A percentile compares a stretch with the other conserved stretches of the same genome.
Conservation (phyloP, 169 alveolate species). For the Plasmodium coatneyi region DNA sequence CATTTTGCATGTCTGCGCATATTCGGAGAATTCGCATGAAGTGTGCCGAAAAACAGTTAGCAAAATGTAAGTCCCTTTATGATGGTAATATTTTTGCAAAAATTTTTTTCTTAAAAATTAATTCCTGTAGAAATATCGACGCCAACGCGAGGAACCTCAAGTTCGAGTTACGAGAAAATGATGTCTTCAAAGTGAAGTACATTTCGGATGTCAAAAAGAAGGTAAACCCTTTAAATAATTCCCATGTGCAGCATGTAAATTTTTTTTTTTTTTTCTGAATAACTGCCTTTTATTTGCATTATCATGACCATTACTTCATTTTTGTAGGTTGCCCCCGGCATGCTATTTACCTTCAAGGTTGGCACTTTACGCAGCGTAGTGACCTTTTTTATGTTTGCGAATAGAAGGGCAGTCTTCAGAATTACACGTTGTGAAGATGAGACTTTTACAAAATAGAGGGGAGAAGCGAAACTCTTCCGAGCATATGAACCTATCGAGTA, state of each 20-base stretch:
- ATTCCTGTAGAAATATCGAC: slow-evolving; percentile 37
- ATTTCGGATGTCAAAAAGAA: slow-evolving; percentile 55
- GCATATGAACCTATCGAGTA: neutral
- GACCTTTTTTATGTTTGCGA: neutral
- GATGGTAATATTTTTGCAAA: neutral
- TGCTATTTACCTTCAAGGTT: slow-evolving; percentile 67
- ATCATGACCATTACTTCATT: slow-evolving; percentile 4
- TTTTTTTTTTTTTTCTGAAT: neutral
- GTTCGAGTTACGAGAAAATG: slow-evolving; percentile 6
- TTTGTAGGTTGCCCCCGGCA: slow-evolving; percentile 65
- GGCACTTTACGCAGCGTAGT: neutral
- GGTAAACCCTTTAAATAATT: slow-evolving; percentile 22
- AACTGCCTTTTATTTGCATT: neutral
- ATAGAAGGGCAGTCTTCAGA: neutral
- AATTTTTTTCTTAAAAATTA: neutral
- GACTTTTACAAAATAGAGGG: neutral
- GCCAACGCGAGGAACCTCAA: slow-evolving; percentile 24
- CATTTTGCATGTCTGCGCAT: neutral
- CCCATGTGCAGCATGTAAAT: neutral
- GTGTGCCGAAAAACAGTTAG: neutral
- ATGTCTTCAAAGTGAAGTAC: slow-evolving; percentile 21
- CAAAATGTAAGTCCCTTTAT: neutral
- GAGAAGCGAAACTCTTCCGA: neutral
- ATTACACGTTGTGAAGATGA: neutral
- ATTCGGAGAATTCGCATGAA: neutral